Conservation (phyloP, 2,329 filamentous ascomycete genomes). For the Fusarium subglutinans region DNA sequence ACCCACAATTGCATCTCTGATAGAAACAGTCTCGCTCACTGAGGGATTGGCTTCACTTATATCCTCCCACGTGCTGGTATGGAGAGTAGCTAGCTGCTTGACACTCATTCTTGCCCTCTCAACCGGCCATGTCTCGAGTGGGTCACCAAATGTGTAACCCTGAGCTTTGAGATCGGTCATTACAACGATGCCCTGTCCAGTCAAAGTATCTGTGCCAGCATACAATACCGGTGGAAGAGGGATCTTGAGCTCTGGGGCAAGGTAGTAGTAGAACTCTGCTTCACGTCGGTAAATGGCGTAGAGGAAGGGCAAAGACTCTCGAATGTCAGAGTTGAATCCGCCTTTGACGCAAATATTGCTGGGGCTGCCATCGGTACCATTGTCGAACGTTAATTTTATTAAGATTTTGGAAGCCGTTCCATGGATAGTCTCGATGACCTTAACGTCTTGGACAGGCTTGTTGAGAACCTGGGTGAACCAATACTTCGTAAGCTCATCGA, state of each 20-base stretch:
- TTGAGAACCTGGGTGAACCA: constrained; percentile 13
- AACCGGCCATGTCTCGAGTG: constrained; percentile 3
- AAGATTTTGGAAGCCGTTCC: constrained; percentile 19
- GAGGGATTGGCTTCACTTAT: neutral
- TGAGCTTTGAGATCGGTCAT: neutral
- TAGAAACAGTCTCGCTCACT: neutral
- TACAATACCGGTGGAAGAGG: neutral
- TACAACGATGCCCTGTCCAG: neutral
- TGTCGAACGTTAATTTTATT: neutral
- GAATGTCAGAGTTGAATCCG: neutral
- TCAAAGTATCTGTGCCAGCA: neutral
- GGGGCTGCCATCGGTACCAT: neutral
- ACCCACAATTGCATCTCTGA: neutral
- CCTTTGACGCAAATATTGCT: constrained; percentile 14
- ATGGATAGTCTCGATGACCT: neutral
- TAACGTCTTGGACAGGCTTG: neutral
- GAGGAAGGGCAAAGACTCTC: neutral
- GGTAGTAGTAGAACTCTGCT: constrained; percentile 17
- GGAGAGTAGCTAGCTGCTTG: constrained; percentile 11
- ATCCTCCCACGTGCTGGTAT: constrained; percentile 15
- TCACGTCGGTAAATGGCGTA: neutral
- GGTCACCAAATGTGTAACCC: constrained; percentile 5
- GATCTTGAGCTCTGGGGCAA: neutral
- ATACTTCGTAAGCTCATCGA: neutral
- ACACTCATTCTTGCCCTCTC: neutral